Evolutionary conservation across 164 flowering plant genomes (phyloP).

Genomic region (Santalum album): DNA sequence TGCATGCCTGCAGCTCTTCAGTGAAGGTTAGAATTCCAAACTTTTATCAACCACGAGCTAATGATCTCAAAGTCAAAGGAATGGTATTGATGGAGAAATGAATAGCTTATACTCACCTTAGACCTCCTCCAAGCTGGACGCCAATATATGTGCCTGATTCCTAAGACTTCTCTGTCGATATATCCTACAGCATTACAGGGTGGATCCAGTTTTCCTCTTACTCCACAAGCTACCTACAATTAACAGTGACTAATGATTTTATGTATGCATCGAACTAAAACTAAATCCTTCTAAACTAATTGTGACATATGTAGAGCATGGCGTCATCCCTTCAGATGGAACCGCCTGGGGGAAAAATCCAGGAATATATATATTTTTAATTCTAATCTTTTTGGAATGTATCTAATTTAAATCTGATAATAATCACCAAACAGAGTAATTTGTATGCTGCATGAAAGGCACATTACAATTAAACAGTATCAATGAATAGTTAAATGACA

Average conservation of each 20-base stretch:
- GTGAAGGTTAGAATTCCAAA: conserved; percentile 10
- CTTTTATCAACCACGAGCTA: neutral
- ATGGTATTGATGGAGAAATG: neutral
- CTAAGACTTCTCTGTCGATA: conserved; percentile 61
- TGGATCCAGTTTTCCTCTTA: conserved; percentile 70
- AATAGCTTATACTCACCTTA: conserved; percentile 29
- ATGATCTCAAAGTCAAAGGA: neutral
- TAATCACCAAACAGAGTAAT: too few relatives aligned
- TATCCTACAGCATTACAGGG: conserved; percentile 91
- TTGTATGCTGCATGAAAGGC: too few relatives aligned
- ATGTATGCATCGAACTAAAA: neutral
- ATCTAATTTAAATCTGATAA: too few relatives aligned
- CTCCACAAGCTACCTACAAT: conserved; percentile 55
- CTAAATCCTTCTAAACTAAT: neutral
- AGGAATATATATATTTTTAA: too few relatives aligned
- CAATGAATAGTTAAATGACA: too few relatives aligned
- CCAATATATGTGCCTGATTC: conserved; percentile 67
- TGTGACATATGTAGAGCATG: too few relatives aligned
- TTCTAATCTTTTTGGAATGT: too few relatives aligned
- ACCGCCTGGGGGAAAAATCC: too few relatives aligned
- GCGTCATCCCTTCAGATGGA: too few relatives aligned
- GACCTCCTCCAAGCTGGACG: conserved; percentile 93
- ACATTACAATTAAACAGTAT: too few relatives aligned
- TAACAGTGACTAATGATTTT: neutral
- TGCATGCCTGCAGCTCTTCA: conserved; percentile 61